Percentiles rank a stretch among this genome's conserved stretches.
Evolutionary conservation across 257 asterid species (phyloP).

Genomic region (Mitragyna speciosa): DNA sequence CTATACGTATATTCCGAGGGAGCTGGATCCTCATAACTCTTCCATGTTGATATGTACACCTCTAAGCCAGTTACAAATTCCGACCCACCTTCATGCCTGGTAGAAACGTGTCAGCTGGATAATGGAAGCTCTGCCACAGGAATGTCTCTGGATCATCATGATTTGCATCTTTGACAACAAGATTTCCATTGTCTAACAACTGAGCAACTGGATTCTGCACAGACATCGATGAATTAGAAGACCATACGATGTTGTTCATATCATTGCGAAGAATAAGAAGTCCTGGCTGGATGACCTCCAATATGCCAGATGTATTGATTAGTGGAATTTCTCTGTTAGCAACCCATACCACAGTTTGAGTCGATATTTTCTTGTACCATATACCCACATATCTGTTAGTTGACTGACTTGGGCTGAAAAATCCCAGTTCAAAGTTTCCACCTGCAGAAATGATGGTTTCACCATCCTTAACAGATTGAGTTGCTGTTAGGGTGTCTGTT

Average conservation of each 20-base stretch:
- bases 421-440: conserved; percentile 41
- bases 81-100: conserved; percentile 50
- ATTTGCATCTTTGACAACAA: conserved; percentile 37
- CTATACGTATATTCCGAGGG: conserved; percentile 16
- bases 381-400: conserved; percentile 36
- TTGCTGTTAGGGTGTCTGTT: neutral
- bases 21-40: conserved; percentile 38
- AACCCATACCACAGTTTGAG: conserved; percentile 38
- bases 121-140: conserved; percentile 53
- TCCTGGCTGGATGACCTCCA: conserved; percentile 27
- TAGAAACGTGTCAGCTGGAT: conserved; percentile 38
- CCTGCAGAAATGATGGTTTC: conserved; percentile 34
- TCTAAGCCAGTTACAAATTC: conserved; percentile 27
- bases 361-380: conserved; percentile 41
- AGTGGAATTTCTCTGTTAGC: conserved; percentile 32
- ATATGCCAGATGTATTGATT: conserved; percentile 14
- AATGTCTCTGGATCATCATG: conserved; percentile 20
- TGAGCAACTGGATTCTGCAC: conserved; percentile 28
- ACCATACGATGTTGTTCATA: conserved; percentile 32
- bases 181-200: conserved; percentile 45
- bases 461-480: conserved; percentile 20
- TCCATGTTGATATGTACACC: conserved; percentile 34
- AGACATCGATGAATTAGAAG: conserved; percentile 27
- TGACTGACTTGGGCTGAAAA: conserved; percentile 39
- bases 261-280: conserved; percentile 28